phyloP scores from a whole-genome alignment of 192 early-diverging fungal genomes.

The Hyaloraphidium curvatum region DNA sequence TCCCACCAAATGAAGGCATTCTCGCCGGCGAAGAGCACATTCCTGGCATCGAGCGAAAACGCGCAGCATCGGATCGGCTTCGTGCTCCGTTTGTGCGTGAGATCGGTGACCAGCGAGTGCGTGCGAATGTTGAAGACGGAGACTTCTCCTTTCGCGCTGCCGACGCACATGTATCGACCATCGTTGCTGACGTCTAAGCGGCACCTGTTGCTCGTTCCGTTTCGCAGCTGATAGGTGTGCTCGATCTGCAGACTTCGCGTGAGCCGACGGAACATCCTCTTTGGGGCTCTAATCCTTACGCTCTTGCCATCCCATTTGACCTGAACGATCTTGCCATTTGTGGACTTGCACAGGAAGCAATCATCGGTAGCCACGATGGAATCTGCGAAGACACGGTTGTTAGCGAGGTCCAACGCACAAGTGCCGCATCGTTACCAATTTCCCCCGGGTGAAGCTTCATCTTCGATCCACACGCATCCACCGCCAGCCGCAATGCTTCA shows the following conservation, averaged over 20 bases:
- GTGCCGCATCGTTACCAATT: too few species aligned
- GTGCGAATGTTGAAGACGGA: conserved; percentile 50
- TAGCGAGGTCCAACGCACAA: conserved; percentile 6
- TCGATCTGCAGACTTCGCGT: conserved; percentile 15
- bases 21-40: conserved; percentile 50
- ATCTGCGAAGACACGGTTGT: conserved; percentile 25
- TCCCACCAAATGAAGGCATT: conserved; percentile 69
- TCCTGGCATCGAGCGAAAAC: conserved; percentile 55
- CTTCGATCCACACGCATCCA: too few species aligned
- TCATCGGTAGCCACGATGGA: conserved; percentile 50
- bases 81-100: conserved; percentile 55
- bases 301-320: conserved; percentile 47
- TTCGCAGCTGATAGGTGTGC: conserved; percentile 19
- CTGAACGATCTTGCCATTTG: conserved; percentile 54
- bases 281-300: conserved; percentile 14
- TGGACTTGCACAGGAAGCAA: conserved; percentile 46
- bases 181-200: conserved; percentile 39
- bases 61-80: conserved; percentile 59
- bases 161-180: conserved; percentile 58
- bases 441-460: too few species aligned
- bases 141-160: conserved; percentile 47
- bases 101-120: conserved; percentile 37
- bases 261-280: not conserved
- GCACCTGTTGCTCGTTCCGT: conserved; percentile 20
- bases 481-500: too few species aligned